These are phyloP conservation scores for Trichophyton mentagrophytes DNA, from an alignment of 2,329 filamentous ascomycete species.

Conservation along the genomic window DNA sequence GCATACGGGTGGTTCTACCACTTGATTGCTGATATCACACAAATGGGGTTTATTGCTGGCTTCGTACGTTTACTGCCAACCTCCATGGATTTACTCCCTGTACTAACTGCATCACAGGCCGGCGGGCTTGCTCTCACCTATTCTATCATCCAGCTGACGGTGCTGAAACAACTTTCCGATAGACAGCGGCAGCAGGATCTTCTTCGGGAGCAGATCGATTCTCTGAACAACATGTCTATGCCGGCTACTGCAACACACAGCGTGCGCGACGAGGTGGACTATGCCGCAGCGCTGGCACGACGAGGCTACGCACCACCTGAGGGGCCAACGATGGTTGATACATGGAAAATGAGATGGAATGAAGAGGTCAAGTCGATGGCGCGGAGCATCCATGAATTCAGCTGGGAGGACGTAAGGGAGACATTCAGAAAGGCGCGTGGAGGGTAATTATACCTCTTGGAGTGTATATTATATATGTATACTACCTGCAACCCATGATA, in stretches of 20 bases:
- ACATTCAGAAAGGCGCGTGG: slow-evolving; percentile 11
- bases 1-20: not conserved
- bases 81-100: not conserved
- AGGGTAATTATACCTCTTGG: not conserved
- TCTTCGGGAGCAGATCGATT: slow-evolving; percentile 33
- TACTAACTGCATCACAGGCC: slow-evolving; percentile 38
- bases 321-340: slow-evolving; percentile 41
- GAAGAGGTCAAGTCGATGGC: slow-evolving; percentile 55
- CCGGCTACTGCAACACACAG: not conserved
- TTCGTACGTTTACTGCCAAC: slow-evolving; percentile 45
- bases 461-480: too few relatives aligned
- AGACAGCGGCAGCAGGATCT: slow-evolving; percentile 38
- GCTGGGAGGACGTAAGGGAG: slow-evolving; percentile 49
- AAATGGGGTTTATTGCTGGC: slow-evolving; percentile 61
- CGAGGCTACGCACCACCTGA: slow-evolving; percentile 12
- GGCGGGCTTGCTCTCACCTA: slow-evolving; percentile 65
- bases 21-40: slow-evolving; percentile 9
- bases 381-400: slow-evolving; percentile 51
- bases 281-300: slow-evolving; percentile 11
- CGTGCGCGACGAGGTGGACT: not conserved
- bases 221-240: slow-evolving; percentile 30
- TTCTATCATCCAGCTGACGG: slow-evolving; percentile 57
- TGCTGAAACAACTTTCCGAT: slow-evolving; percentile 57
- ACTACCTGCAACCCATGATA: too few relatives aligned
- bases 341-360: slow-evolving; percentile 68